Conservation (phyloP, 2,329 filamentous ascomycete genomes). For the Mollisia scopiformis region DNA sequence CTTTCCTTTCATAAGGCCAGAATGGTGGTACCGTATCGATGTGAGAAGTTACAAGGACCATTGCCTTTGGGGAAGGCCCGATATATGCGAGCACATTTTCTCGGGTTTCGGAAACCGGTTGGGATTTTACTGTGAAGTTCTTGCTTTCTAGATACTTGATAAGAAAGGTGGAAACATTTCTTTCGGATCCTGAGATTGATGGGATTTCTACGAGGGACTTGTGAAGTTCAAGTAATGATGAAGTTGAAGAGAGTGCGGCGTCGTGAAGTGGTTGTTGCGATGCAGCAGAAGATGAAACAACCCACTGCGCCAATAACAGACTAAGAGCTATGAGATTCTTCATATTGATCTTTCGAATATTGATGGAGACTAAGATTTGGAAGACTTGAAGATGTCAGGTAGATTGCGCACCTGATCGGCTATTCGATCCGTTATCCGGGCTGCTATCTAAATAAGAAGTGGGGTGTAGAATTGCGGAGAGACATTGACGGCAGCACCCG, state of each 20-base stretch:
- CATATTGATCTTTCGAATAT: too few species aligned
- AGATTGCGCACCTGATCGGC: too few species aligned
- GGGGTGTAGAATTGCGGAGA: too few species aligned
- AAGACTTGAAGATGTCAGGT: too few species aligned
- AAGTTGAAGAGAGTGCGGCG: neutral
- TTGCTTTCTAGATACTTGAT: conserved; percentile 56
- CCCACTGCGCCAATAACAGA: neutral
- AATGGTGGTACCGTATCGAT: neutral
- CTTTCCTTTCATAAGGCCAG: neutral
- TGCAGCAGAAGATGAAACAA: neutral
- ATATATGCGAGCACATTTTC: neutral
- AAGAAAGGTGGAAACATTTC: conserved; percentile 60
- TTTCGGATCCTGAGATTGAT: conserved; percentile 65
- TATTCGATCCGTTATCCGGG: too few species aligned
- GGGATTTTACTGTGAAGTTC: conserved; percentile 65
- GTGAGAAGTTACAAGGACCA: neutral
- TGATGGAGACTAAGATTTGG: too few species aligned
- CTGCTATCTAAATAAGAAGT: too few species aligned
- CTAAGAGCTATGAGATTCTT: neutral
- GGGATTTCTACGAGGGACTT: conserved; percentile 62
- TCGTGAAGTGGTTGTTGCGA: neutral
- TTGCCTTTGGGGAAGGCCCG: neutral
- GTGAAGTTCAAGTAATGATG: conserved; percentile 59
- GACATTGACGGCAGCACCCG: too few species aligned
- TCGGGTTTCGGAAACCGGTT: conserved; percentile 42